A percentile compares a stretch with the other conserved stretches of the same genome.
Conservation (phyloP, 495 filamentous ascomycete species). For the Pseudoneurospora amorphoporcata region DNA sequence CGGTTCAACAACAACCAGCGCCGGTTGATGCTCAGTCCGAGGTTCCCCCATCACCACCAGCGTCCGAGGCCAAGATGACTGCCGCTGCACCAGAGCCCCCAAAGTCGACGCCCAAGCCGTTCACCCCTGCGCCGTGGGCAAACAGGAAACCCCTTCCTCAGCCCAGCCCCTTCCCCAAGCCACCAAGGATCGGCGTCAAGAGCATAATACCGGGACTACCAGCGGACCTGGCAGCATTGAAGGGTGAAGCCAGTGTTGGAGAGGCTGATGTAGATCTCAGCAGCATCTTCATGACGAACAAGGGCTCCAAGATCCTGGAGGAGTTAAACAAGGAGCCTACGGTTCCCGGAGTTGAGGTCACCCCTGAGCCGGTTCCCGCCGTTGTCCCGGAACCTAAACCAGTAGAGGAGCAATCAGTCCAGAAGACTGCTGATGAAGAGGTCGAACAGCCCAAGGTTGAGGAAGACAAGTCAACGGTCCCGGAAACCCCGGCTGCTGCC, state of each 20-base stretch:
- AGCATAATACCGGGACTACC: not conserved
- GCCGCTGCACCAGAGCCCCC: not conserved
- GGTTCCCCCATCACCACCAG: slow-evolving; percentile 8
- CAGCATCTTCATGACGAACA: slow-evolving; percentile 29
- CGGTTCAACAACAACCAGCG: not conserved
- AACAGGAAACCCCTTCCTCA: not conserved
- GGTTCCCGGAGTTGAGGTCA: not conserved
- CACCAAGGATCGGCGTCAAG: not conserved
- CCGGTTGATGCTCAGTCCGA: not conserved
- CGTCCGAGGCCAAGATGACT: not conserved
- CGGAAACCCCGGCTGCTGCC: not conserved
- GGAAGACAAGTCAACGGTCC: not conserved
- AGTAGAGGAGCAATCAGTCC: not conserved
- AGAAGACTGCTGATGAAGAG: not conserved
- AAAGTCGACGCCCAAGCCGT: not conserved
- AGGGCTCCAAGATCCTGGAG: slow-evolving; percentile 24
- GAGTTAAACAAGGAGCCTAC: slow-evolving; percentile 6
- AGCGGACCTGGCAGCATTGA: not conserved
- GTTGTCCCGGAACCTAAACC: not conserved
- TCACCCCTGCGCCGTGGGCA: slow-evolving; percentile 17
- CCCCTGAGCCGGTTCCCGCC: not conserved
- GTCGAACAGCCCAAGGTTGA: not conserved
- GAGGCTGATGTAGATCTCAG: slow-evolving; percentile 20
- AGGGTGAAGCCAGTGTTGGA: not conserved
- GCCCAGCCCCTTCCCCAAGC: not conserved